phyloP scores from a whole-genome alignment of 257 asterid genomes.

The Jacaranda copaia region DNA sequence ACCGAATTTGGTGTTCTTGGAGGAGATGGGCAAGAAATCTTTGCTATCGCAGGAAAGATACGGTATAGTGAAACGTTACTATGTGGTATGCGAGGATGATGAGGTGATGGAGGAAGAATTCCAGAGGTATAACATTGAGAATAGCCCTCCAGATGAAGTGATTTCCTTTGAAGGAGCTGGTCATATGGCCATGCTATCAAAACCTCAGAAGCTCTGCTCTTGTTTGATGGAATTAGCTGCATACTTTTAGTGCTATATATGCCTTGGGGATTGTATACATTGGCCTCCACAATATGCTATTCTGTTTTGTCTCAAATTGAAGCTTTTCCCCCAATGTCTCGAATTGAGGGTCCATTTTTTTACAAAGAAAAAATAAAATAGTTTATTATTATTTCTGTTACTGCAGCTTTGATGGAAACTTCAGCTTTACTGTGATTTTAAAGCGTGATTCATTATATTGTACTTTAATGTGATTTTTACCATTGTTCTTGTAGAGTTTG shows the following conservation, averaged over 20 bases:
- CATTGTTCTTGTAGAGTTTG: no score
- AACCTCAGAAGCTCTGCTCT: constrained; percentile 42
- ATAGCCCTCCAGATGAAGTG: constrained; percentile 59
- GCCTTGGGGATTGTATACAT: no score
- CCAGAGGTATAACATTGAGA: constrained; percentile 51
- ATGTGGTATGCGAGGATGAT: constrained; percentile 55
- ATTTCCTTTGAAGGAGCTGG: constrained; percentile 48
- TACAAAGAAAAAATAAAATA: no score
- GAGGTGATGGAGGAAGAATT: constrained; percentile 55
- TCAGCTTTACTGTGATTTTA: no score
- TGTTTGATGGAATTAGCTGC: constrained; percentile 43
- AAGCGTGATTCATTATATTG: no score
- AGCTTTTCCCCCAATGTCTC: no score
- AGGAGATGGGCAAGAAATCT: constrained; percentile 46
- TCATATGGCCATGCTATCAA: constrained; percentile 69
- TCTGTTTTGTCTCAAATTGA: no score
- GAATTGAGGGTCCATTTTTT: no score
- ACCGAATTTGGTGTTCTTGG: constrained; percentile 45
- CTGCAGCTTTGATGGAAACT: no score
- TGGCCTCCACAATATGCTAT: no score
- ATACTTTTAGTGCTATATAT: constrained; percentile 16
- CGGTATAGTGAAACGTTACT: constrained; percentile 56
- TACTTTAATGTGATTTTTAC: no score
- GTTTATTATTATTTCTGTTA: no score
- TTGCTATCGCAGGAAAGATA: constrained; percentile 51